These are phyloP conservation scores for Zymoseptoria tritici DNA, from an alignment of 2,329 filamentous ascomycete genomes.

Conservation along the genomic window DNA sequence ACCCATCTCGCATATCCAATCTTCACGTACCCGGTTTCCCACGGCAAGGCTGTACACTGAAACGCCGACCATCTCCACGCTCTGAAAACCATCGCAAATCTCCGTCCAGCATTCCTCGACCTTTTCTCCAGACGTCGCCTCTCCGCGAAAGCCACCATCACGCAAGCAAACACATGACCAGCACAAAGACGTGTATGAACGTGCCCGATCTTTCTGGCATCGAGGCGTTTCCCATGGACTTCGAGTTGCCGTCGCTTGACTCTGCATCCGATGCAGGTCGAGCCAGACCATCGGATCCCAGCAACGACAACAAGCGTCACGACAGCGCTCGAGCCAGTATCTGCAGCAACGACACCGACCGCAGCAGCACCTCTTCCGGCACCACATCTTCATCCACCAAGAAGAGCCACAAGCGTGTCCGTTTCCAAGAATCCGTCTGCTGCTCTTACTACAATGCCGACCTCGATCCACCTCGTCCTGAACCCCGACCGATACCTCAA, in stretches of 20 bases:
- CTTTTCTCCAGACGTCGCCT: not conserved
- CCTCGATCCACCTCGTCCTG: constrained; percentile 2
- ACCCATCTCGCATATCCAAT: not conserved
- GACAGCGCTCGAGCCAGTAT: constrained; percentile 11
- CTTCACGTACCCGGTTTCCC: not conserved
- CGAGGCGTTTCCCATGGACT: not conserved
- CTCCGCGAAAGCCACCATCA: not conserved
- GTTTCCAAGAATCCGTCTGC: constrained; percentile 12
- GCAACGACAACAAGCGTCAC: constrained; percentile 8
- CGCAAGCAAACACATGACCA: not conserved
- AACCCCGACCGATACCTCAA: not conserved
- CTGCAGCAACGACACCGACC: constrained; percentile 11
- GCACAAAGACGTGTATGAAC: not conserved
- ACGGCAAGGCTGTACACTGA: not conserved
- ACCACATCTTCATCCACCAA: constrained; percentile 1
- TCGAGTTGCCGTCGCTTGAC: constrained; percentile 1
- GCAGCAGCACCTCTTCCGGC: constrained; percentile 3
- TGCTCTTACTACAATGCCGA: constrained; percentile 14
- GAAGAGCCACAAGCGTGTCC: constrained; percentile 9
- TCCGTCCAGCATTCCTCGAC: not conserved
- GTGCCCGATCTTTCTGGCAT: not conserved
- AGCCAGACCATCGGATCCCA: constrained; percentile 6
- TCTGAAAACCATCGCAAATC: not conserved
- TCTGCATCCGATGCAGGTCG: constrained; percentile 1
- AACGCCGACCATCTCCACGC: not conserved